Evolutionary conservation across 2,329 filamentous ascomycete genomes (phyloP).

Genomic region (Cryoendolithus antarcticus): DNA sequence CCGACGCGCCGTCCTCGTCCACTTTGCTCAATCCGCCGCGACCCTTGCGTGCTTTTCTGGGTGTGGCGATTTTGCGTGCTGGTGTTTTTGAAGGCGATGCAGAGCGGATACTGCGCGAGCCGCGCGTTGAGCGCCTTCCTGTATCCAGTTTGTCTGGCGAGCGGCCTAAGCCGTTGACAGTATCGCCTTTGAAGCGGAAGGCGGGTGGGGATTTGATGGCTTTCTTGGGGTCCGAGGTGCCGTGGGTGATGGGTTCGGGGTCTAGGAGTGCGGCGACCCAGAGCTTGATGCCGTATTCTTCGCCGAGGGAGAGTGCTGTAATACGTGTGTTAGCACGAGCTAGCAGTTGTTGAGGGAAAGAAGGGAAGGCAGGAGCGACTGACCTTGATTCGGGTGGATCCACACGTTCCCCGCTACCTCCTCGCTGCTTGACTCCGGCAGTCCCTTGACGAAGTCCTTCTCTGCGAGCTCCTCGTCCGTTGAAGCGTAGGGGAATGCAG

Average conservation of each 20-base stretch:
- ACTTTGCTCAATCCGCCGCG: constrained; percentile 19
- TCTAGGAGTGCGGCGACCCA: constrained; percentile 94
- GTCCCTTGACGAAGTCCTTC: constrained; percentile 72
- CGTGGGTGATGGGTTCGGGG: constrained; percentile 62
- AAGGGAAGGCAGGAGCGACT: constrained; percentile 9
- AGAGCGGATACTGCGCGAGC: constrained; percentile 46
- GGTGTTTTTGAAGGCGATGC: constrained; percentile 35
- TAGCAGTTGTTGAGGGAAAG: too few species aligned
- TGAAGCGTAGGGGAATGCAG: constrained; percentile 61
- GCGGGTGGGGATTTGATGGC: constrained; percentile 71
- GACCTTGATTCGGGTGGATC: constrained; percentile 69
- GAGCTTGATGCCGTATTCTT: constrained; percentile 71
- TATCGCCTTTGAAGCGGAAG: constrained; percentile 37
- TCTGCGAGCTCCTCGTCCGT: constrained; percentile 61
- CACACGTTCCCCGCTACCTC: constrained; percentile 95
- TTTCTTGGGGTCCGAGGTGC: constrained; percentile 47
- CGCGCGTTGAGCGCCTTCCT: constrained; percentile 15
- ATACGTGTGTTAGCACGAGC: constrained; percentile 6
- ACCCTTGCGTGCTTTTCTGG: constrained; percentile 40
- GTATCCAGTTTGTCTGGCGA: constrained; percentile 15
- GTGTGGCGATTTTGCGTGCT: constrained; percentile 37
- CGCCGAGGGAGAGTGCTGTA: constrained; percentile 65
- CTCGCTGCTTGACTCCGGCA: constrained; percentile 69
- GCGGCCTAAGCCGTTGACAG: constrained; percentile 17
- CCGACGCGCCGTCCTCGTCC: constrained; percentile 15